Conservation (phyloP, 768 basidiomycete genomes). For the Cystofilobasidium capitatum region DNA sequence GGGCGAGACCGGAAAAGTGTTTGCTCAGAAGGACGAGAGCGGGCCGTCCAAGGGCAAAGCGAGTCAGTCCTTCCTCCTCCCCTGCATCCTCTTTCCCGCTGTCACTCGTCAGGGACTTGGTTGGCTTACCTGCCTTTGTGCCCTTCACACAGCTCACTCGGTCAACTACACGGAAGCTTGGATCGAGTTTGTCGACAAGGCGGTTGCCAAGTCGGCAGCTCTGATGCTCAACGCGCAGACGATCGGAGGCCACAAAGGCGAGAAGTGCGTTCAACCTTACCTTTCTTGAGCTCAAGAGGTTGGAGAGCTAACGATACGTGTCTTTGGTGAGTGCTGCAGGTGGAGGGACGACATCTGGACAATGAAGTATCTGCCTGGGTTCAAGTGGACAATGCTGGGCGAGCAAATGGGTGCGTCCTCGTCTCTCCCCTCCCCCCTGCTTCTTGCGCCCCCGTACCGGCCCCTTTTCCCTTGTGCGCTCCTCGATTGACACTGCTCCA, state of each 20-base stretch:
- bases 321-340: constrained; percentile 36
- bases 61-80: background rate
- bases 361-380: constrained; percentile 95
- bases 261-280: constrained; percentile 28
- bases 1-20: constrained; percentile 84
- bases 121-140: background rate
- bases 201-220: constrained; percentile 75
- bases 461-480: background rate
- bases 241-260: constrained; percentile 54
- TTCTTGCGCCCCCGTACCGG: background rate
- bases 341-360: constrained; percentile 99
- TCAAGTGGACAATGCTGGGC: constrained; percentile 98
- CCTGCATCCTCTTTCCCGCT: background rate
- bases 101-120: too few relatives aligned
- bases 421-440: background rate
- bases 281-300: background rate
- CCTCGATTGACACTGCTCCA: background rate
- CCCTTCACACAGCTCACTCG: constrained; percentile 18
- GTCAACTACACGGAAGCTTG: constrained; percentile 86
- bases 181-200: constrained; percentile 96
- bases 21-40: constrained; percentile 76
- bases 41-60: background rate
- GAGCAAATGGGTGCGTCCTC: constrained; percentile 83
- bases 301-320: background rate
- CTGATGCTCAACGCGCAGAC: constrained; percentile 92